phyloP scores from a whole-genome alignment of 2,329 filamentous ascomycete genomes.

The Apiospora phragmitis region DNA sequence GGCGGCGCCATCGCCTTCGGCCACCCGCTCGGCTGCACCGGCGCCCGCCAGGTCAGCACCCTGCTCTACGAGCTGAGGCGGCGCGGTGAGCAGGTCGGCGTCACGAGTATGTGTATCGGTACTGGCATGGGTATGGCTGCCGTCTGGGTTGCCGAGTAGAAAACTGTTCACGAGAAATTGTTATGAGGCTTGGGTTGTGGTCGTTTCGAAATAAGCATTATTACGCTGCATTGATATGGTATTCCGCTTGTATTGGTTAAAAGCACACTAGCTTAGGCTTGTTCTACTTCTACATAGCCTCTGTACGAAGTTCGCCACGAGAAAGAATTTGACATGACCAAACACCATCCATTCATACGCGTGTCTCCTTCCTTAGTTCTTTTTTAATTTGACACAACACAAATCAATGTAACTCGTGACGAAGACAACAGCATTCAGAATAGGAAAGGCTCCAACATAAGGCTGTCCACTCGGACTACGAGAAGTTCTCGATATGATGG shows the following conservation, averaged over 20 bases:
- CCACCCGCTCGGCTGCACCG: slow-evolving; percentile 92
- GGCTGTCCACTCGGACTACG: slow-evolving; percentile 21
- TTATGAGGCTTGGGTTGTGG: background rate
- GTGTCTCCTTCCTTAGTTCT: background rate
- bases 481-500: slow-evolving; percentile 54
- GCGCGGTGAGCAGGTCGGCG: slow-evolving; percentile 80
- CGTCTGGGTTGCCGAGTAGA: slow-evolving; percentile 90
- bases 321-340: background rate
- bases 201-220: background rate
- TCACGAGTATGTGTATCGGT: slow-evolving; percentile 95
- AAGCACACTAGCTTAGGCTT: background rate
- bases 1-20: slow-evolving; percentile 95
- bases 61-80: slow-evolving; percentile 86
- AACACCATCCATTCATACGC: too few species aligned
- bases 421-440: background rate
- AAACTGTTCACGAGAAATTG: background rate
- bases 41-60: slow-evolving; percentile 90
- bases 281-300: background rate
- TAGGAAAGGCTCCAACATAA: slow-evolving; percentile 19
- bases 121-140: slow-evolving; percentile 98
- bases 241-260: background rate
- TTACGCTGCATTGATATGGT: background rate
- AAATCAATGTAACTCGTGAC: background rate
- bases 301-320: slow-evolving; percentile 1
- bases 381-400: background rate